Conservation (phyloP, 2,329 filamentous ascomycete genomes). For the Fusarium cyanostomum region DNA sequence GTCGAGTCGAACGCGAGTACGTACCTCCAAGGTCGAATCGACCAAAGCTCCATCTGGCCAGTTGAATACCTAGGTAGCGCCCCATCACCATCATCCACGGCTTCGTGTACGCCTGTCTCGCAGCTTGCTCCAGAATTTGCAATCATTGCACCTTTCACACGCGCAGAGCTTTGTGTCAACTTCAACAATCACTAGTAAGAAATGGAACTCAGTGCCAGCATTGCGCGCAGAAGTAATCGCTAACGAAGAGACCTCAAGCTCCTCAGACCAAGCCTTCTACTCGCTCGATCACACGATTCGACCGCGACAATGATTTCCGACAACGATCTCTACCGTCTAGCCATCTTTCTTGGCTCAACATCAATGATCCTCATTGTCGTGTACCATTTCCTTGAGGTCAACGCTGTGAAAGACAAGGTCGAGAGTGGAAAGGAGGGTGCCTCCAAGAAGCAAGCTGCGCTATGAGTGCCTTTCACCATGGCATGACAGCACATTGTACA, state of each 20-base stretch:
- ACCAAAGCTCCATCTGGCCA: slow-evolving; percentile 44
- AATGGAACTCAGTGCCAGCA: background rate
- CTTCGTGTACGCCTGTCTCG: background rate
- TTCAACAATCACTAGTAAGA: slow-evolving; percentile 6
- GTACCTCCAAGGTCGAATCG: slow-evolving; percentile 27
- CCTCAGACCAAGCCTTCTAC: slow-evolving; percentile 4
- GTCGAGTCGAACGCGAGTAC: no score
- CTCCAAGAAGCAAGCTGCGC: slow-evolving; percentile 28
- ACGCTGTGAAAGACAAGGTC: slow-evolving; percentile 58
- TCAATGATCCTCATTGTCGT: slow-evolving; percentile 93
- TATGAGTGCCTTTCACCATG: slow-evolving; percentile 18
- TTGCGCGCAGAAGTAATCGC: slow-evolving; percentile 6
- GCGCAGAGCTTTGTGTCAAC: background rate
- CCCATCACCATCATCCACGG: slow-evolving; percentile 28
- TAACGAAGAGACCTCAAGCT: slow-evolving; percentile 23
- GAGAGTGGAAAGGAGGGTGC: slow-evolving; percentile 18
- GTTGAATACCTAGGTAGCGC: slow-evolving; percentile 29
- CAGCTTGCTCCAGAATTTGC: background rate
- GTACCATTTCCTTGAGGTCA: slow-evolving; percentile 97
- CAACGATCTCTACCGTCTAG: slow-evolving; percentile 87
- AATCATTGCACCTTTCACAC: background rate
- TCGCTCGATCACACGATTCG: slow-evolving; percentile 5
- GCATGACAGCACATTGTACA: slow-evolving; percentile 20
- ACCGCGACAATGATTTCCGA: slow-evolving; percentile 87
- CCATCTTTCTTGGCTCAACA: slow-evolving; percentile 89